These are phyloP conservation scores for Patellaria atrata DNA, from an alignment of 495 filamentous ascomycete species.

Conservation along the genomic window DNA sequence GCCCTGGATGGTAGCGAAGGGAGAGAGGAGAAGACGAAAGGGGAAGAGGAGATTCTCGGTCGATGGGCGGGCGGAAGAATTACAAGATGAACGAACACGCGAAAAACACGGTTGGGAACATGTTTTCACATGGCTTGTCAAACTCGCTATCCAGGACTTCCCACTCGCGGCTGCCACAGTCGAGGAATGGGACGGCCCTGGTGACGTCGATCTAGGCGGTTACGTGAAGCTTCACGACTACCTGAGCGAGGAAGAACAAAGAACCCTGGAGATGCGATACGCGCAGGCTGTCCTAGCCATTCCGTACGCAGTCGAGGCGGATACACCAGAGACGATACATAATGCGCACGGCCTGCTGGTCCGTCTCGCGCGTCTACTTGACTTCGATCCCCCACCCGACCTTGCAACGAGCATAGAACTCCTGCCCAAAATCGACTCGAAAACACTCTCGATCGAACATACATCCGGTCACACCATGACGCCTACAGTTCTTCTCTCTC, in stretches of 20 bases:
- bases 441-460: constrained; percentile 27
- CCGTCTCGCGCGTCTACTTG: constrained; percentile 45
- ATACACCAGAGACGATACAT: constrained; percentile 42
- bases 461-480: constrained; percentile 34
- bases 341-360: constrained; percentile 47
- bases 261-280: constrained; percentile 45
- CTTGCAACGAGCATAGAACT: constrained; percentile 21
- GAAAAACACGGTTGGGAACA: constrained; percentile 79
- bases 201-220: constrained; percentile 64
- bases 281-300: constrained; percentile 58
- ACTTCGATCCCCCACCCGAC: constrained; percentile 38
- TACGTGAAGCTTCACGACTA: constrained; percentile 37
- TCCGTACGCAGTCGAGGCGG: constrained; percentile 52
- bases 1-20: constrained; percentile 68
- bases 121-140: constrained; percentile 70
- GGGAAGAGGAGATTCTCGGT: constrained; percentile 4
- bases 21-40: constrained; percentile 44
- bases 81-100: constrained; percentile 17
- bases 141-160: constrained; percentile 37
- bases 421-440: constrained; percentile 19
- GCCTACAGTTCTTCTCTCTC: constrained; percentile 42
- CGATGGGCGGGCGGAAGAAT: constrained; percentile 8
- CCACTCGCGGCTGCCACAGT: constrained; percentile 42
- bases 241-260: constrained; percentile 37
- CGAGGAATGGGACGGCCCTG: constrained; percentile 66